Evolutionary conservation across 345 rosid genomes (phyloP).

Genomic region (Euphorbia lathyris): DNA sequence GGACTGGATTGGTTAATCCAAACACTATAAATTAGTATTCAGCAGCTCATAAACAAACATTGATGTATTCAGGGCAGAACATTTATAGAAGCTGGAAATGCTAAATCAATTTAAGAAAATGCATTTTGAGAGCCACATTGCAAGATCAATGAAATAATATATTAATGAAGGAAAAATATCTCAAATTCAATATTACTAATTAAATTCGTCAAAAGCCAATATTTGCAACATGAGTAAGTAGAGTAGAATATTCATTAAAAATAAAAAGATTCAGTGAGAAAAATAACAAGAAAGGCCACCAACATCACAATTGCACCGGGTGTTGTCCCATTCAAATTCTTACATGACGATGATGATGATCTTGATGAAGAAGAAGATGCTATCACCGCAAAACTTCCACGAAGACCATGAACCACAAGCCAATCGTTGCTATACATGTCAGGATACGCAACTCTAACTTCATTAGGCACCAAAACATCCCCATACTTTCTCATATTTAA

Average conservation of each 20-base stretch:
- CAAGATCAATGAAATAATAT: not conserved
- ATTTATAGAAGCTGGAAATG: too few species aligned
- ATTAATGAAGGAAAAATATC: not conserved
- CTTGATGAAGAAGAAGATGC: too few species aligned
- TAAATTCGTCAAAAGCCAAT: not conserved
- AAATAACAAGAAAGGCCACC: not conserved
- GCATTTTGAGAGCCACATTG: not conserved
- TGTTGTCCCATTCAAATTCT: not conserved
- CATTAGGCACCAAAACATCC: conserved; percentile 40
- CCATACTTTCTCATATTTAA: conserved; percentile 38
- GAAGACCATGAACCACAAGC: conserved; percentile 45
- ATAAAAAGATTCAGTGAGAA: not conserved
- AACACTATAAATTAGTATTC: too few species aligned
- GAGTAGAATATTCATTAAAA: too few species aligned
- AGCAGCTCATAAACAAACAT: too few species aligned
- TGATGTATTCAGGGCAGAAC: too few species aligned
- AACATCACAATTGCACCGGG: not conserved
- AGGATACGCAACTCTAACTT: conserved; percentile 36
- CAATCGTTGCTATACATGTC: conserved; percentile 33
- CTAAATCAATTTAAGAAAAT: too few species aligned
- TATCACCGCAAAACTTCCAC: conserved; percentile 5
- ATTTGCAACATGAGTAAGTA: not conserved
- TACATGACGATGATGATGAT: not conserved
- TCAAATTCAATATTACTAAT: not conserved
- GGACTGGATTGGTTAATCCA: too few species aligned